Base-by-base conservation (phyloP, 345 rosid species). In the Eucalyptus pumila region DNA sequence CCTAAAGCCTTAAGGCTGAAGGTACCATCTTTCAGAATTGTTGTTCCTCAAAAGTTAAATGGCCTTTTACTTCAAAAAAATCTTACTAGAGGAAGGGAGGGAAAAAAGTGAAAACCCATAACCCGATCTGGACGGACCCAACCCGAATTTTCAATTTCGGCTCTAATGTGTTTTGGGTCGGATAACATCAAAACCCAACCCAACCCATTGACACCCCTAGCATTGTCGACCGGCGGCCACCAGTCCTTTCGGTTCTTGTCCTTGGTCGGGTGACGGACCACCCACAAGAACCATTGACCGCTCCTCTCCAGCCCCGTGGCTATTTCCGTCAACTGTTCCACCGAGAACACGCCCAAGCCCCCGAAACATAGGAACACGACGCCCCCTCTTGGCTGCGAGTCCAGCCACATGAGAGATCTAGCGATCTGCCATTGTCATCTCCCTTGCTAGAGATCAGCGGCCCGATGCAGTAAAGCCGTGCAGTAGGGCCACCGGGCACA, bases 291-390 rank as follows among this genome's bases (percentile, higher is more conserved):
- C 62, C 95, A 87, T 17, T 93, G 89, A 9, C 89, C 93, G 85
- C 96, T 93, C 48, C 87, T 90, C 91, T 95, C 96, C 62, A 95
- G 83, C 69, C 96, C 95, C 3, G 81, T 4, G 9, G 96, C 96
- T 3, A 93, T 94, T 87, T 93, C 96, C 21, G 58, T 80, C 67
- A 94, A 8, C 87, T 95, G 95, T 24, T 89, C 86, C 44, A 15
- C 23, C 4, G 95, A 90, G 87, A 94, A 95, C 90, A 88, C 90
- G 21, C 96, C 96, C 81, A 91, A 85, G 89, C 95, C 95, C 27
- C 97, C 96, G 58, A 95, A 96, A 89, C 95, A 94, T 3, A 96
- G 87, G 83, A 93, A 94, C 54, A 95, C 94, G 3, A 95, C 30
- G 65, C 91, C 93, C 58, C 86, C 86, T 27, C 89, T 90, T 12